phyloP scores from a whole-genome alignment of 2,329 filamentous ascomycete genomes.

The Botrytis tulipae region DNA sequence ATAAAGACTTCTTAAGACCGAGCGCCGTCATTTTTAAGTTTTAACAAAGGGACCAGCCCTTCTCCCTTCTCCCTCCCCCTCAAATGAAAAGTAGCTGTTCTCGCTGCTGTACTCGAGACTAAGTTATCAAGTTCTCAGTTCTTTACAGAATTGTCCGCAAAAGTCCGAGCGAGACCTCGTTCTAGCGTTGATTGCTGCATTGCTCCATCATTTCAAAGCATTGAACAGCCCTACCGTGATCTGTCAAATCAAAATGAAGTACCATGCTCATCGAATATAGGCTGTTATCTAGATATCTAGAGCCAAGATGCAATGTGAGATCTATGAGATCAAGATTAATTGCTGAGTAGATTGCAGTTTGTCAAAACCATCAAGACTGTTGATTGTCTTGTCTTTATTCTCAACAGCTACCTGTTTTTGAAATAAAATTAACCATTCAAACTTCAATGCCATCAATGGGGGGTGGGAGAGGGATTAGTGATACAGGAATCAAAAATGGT shows the following conservation, averaged over 20 bases:
- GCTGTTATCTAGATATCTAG: background rate
- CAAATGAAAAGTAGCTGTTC: background rate
- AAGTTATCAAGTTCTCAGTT: background rate
- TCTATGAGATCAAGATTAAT: background rate
- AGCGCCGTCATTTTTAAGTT: background rate
- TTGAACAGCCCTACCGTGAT: slow-evolving; percentile 4
- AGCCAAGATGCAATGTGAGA: background rate
- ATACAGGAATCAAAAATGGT: background rate
- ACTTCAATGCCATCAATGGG: background rate
- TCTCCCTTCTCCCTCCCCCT: background rate
- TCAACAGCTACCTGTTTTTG: background rate
- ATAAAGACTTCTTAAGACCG: too few species aligned
- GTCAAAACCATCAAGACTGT: background rate
- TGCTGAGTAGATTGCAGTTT: background rate
- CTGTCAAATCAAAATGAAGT: background rate
- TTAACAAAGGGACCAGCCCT: background rate
- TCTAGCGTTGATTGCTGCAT: background rate
- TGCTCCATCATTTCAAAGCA: background rate
- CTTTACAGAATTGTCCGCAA: background rate
- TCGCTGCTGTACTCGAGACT: background rate
- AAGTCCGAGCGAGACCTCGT: background rate
- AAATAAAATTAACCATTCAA: background rate
- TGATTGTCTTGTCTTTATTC: background rate
- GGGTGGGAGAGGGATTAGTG: background rate
- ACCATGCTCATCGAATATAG: background rate